Evolutionary conservation across 257 asterid species (phyloP).

Genomic region (Fraxinus pennsylvanica): DNA sequence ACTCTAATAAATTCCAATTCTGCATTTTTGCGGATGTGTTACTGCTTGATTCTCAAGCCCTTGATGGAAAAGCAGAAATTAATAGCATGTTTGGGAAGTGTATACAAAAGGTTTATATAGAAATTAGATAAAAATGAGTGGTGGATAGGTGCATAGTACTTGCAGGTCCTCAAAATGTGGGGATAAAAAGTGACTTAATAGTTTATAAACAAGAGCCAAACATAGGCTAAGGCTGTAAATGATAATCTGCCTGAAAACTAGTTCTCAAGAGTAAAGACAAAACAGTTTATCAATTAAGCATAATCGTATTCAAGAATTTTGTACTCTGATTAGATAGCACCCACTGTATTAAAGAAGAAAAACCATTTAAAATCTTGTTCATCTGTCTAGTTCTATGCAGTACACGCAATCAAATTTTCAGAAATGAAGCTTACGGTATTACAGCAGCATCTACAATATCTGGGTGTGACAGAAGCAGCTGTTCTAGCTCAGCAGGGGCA

Average conservation of each 20-base stretch:
- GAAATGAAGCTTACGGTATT: conserved; percentile 42
- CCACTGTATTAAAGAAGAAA: background rate
- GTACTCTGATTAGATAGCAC: background rate
- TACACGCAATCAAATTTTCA: background rate
- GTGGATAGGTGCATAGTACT: too few species aligned
- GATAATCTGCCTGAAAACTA: background rate
- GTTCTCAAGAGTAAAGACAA: background rate
- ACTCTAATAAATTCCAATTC: background rate
- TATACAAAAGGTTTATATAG: too few species aligned
- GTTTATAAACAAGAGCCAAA: too few species aligned
- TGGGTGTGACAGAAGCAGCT: conserved; percentile 52
- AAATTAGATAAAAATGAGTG: too few species aligned
- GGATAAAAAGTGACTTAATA: too few species aligned
- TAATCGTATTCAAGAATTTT: background rate
- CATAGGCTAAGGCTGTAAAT: background rate
- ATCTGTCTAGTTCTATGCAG: background rate
- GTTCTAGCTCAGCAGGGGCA: conserved; percentile 62
- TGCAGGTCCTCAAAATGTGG: too few species aligned
- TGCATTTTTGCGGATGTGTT: background rate
- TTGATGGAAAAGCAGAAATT: background rate
- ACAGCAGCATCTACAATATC: conserved; percentile 59
- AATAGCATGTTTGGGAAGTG: too few species aligned
- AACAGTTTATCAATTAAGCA: background rate
- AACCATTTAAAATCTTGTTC: background rate
- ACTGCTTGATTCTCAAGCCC: background rate